Evolutionary conservation across 805 yeast species (phyloP).

Genomic region (Sugiyamaella smithiae): DNA sequence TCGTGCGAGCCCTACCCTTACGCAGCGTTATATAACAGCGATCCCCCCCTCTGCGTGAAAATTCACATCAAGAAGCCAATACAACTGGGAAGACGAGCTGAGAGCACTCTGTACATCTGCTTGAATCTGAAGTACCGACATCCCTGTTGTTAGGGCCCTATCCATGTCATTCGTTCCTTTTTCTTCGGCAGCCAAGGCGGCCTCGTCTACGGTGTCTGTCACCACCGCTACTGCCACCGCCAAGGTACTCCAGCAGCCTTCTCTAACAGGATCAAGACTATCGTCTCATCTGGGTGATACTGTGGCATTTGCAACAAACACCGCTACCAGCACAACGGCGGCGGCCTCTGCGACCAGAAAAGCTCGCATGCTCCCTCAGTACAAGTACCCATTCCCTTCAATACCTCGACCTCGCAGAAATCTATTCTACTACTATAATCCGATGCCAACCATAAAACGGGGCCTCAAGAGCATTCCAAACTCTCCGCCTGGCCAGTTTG

Average conservation of each 20-base stretch:
- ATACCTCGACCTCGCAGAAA: conserved; percentile 27
- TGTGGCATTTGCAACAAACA: not conserved
- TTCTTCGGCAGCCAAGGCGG: not conserved
- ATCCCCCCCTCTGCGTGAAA: too few relatives aligned
- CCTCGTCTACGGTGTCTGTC: conserved; percentile 7
- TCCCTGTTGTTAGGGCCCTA: too few relatives aligned
- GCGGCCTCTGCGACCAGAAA: not conserved
- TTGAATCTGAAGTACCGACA: too few relatives aligned
- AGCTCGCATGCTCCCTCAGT: conserved; percentile 1
- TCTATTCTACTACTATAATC: conserved; percentile 24
- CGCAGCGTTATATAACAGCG: too few relatives aligned
- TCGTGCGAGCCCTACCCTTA: too few relatives aligned
- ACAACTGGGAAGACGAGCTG: too few relatives aligned
- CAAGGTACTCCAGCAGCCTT: not conserved
- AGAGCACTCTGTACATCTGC: too few relatives aligned
- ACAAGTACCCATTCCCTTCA: conserved; percentile 24
- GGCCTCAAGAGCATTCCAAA: conserved; percentile 23
- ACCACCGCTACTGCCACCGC: conserved; percentile 6
- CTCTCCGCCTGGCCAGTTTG: conserved; percentile 18
- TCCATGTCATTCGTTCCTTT: not conserved
- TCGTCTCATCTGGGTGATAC: not conserved
- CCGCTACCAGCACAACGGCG: not conserved
- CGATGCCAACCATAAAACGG: conserved; percentile 24
- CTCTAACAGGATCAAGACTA: not conserved
- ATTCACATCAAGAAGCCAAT: too few relatives aligned